Conservation (phyloP, 805 yeast genomes). For the Cyberlindnera sargentensis region DNA sequence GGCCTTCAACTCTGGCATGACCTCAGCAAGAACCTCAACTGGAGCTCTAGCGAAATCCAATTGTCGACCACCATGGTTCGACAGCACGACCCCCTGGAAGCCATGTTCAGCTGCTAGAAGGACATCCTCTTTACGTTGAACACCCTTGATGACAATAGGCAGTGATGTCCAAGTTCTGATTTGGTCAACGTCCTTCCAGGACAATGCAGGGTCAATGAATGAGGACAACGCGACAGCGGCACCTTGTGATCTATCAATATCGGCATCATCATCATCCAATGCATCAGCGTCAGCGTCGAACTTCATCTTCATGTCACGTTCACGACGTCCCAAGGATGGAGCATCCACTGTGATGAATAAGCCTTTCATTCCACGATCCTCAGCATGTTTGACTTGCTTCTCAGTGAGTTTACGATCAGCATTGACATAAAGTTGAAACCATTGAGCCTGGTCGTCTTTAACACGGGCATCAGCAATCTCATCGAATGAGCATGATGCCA, state of each 20-base stretch:
- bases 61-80: conserved; percentile 90
- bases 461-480: conserved; percentile 70
- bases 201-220: conserved; percentile 65
- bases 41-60: conserved; percentile 79
- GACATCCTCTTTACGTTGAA: conserved; percentile 79
- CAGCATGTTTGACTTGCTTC: conserved; percentile 62
- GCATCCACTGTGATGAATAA: conserved; percentile 90
- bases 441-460: conserved; percentile 62
- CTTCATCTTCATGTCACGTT: conserved; percentile 74
- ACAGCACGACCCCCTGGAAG: conserved; percentile 63
- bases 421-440: conserved; percentile 87
- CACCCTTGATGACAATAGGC: conserved; percentile 74
- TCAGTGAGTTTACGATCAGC: conserved; percentile 61
- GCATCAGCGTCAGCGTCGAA: conserved; percentile 42
- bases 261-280: conserved; percentile 39
- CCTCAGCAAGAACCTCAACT: conserved; percentile 66
- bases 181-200: conserved; percentile 59
- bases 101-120: conserved; percentile 66
- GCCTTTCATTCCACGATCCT: conserved; percentile 68
- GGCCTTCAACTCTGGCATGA: conserved; percentile 44
- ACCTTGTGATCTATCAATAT: conserved; percentile 65
- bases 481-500: conserved; percentile 83
- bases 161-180: conserved; percentile 48
- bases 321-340: conserved; percentile 86
- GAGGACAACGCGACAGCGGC: conserved; percentile 84